Evolutionary conservation across 768 basidiomycete species (phyloP), one percentile per base, ranked within the genome.

Genomic region (Crucibulum laeve): DNA sequence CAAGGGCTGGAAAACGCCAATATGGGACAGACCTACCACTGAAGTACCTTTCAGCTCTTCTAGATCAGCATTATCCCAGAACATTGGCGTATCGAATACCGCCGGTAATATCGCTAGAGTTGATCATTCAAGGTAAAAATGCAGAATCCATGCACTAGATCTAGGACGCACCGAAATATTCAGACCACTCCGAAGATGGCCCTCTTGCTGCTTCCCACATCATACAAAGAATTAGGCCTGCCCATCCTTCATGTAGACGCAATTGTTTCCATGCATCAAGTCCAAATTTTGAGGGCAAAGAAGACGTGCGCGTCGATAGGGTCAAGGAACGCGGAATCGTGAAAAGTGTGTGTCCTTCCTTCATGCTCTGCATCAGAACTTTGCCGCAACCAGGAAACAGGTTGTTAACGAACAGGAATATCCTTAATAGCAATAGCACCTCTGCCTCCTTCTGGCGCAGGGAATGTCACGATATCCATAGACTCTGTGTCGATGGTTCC

Each of bases 131-230:
- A 23, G 4, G 38, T 25, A 39, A 23, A 17, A 21, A n/a, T 13
- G 22, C 14, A 22, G n/a, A n/a, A n/a, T n/a, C n/a, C n/a, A n/a
- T n/a, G n/a, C n/a, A n/a, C n/a, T n/a, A n/a, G 44, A 26, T 15
- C 19, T 25, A 30, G 17, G 15, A 62, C 78, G 37, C 44, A 89
- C 89, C 67, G 10, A 94, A 69, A 63, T 94, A 95, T 7, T 69
- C 70, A 4, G 59, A 55, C 92, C 91, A 90, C 42, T 66, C 79
- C 38, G 89, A 86, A 15, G 68, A 55, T 3, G 65, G 44, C 1
- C 82, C 81, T 49, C 73, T 73, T 3, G 82, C 76, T 42, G 77
- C 78, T 62, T 99, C 96, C 88, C 90, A 96, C 87, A 98, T 91
- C 82, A 99, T 86, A 50, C 84, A 89, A 28, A 98, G 69, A 46